These are phyloP conservation scores for Sphaerulina vaccinii DNA, from an alignment of 2,329 filamentous ascomycete genomes.

Conservation along the genomic window DNA sequence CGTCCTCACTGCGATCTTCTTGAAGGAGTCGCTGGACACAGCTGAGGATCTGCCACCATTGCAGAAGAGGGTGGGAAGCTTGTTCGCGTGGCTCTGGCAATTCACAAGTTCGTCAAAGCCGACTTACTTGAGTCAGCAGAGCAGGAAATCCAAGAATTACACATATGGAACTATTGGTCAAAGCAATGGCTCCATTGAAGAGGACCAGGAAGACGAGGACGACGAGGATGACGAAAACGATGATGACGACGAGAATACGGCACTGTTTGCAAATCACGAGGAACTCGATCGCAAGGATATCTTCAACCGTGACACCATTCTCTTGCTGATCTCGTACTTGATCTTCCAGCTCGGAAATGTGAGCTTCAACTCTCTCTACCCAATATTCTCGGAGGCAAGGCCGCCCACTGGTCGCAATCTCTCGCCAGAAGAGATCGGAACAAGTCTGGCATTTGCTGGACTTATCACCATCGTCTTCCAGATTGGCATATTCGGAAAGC, in stretches of 20 bases:
- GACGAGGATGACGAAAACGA: slow-evolving; percentile 29
- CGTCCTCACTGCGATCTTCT: slow-evolving; percentile 70
- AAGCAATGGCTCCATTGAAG: slow-evolving; percentile 17
- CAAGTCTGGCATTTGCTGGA: slow-evolving; percentile 81
- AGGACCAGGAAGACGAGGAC: slow-evolving; percentile 24
- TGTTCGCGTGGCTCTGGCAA: slow-evolving; percentile 70
- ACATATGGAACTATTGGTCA: slow-evolving; percentile 14
- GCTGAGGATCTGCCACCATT: slow-evolving; percentile 61
- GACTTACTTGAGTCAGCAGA: slow-evolving; percentile 54
- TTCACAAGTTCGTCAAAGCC: slow-evolving; percentile 60
- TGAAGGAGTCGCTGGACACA: slow-evolving; percentile 81
- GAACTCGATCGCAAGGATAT: slow-evolving; percentile 59
- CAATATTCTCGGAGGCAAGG: slow-evolving; percentile 78
- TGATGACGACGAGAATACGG: slow-evolving; percentile 34
- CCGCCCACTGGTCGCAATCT: slow-evolving; percentile 75
- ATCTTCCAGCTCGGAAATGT: slow-evolving; percentile 94
- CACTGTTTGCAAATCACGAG: slow-evolving; percentile 42
- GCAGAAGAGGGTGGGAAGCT: slow-evolving; percentile 55
- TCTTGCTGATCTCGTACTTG: slow-evolving; percentile 81
- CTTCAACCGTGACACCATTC: slow-evolving; percentile 75
- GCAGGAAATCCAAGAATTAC: slow-evolving; percentile 18
- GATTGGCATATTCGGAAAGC: slow-evolving; percentile 73
- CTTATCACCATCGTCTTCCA: slow-evolving; percentile 87
- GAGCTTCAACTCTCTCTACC: slow-evolving; percentile 91
- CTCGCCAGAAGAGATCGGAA: slow-evolving; percentile 75